Evolutionary conservation across 129 eudicot genomes (phyloP), one percentile per base, ranked within the genome.

Genomic region (Chrysanthemum lavandulifolium): DNA sequence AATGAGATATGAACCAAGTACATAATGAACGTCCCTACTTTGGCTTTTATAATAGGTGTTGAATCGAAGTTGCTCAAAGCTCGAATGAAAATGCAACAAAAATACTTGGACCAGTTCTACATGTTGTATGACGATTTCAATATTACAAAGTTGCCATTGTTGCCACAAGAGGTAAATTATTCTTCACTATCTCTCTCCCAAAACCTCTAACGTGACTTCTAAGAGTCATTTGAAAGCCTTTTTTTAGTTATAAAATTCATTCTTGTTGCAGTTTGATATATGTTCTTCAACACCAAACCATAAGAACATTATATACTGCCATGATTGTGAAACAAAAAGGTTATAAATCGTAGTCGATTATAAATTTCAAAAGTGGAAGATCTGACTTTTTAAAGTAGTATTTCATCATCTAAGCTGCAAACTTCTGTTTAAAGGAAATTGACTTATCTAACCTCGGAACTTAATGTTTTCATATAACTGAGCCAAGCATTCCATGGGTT

Each of bases 31-130:
- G 19, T 53, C 4, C 63, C 36, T 51, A 60, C 59, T 13, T 61
- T 9, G 23, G 59, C 49, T 53, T 71, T 29, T 63, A 25, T 61
- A 47, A 0, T 76, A 95, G 97, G 72, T 55, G 89, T 95, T 56
- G 94, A 90, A 67, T 90, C 99, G 6, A 95, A 90, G 87, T 80
- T 95, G 85, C 99, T 95, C 36, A 95, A 85, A 83, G 99, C 99
- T 81, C 88, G 99, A 75, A 95, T 95, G 97, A 78, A 80, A 73
- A 95, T 95, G 99, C 99, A 95, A 80, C 94, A 95, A 82, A 90
- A 91, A 40, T 95, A 95, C 76, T 79, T 95, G 29, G 96, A 90
- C 75, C 99, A 95, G 67, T 95, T 95, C 71, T 90, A 95, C 84
- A 84, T 88, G 96, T 78, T 95, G 58, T 95, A 95, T 36, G 99